These are phyloP conservation scores for Pseudoperonospora humuli DNA, from an alignment of 352 stramenopile genomes.

Conservation along the genomic window DNA sequence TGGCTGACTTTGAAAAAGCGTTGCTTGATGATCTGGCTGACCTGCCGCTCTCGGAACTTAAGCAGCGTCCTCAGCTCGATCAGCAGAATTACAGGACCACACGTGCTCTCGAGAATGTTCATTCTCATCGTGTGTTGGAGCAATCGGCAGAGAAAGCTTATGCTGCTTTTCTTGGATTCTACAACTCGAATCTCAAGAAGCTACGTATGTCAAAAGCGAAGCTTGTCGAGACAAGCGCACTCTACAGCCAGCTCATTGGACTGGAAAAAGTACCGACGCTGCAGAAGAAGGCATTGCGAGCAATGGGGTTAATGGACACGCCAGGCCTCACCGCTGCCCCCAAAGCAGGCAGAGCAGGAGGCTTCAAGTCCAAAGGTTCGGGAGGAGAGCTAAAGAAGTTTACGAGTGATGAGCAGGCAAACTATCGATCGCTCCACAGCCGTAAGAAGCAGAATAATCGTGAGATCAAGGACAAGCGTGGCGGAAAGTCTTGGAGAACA, in stretches of 20 bases:
- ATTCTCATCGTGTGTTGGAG: slow-evolving; percentile 42
- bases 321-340: slow-evolving; percentile 39
- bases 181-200: slow-evolving; percentile 80
- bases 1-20: slow-evolving; percentile 78
- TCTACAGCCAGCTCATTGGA: slow-evolving; percentile 56
- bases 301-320: slow-evolving; percentile 76
- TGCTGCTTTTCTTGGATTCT: slow-evolving; percentile 93
- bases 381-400: slow-evolving; percentile 14
- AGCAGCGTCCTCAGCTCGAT: slow-evolving; percentile 21
- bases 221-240: slow-evolving; percentile 14
- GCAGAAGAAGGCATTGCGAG: slow-evolving; percentile 74
- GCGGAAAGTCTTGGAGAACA: slow-evolving; percentile 10
- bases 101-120: slow-evolving; percentile 25
- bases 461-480: slow-evolving; percentile 1
- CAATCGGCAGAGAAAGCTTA: slow-evolving; percentile 86
- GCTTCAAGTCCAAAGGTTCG: slow-evolving; percentile 4
- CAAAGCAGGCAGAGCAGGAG: slow-evolving; percentile 8
- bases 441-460: slow-evolving; percentile 3
- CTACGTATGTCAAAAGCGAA: slow-evolving; percentile 39
- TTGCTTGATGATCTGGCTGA: slow-evolving; percentile 64
- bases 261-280: slow-evolving; percentile 64
- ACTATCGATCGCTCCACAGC: slow-evolving; percentile 11
- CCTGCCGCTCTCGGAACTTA: slow-evolving; percentile 43
- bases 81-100: slow-evolving; percentile 17
- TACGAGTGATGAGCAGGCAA: slow-evolving; percentile 3